A percentile compares a stretch with the other conserved stretches of the same genome.
These are phyloP conservation scores for Hyphochytrium catenoides DNA, from an alignment of 352 stramenopile species.

Conservation along the genomic window DNA sequence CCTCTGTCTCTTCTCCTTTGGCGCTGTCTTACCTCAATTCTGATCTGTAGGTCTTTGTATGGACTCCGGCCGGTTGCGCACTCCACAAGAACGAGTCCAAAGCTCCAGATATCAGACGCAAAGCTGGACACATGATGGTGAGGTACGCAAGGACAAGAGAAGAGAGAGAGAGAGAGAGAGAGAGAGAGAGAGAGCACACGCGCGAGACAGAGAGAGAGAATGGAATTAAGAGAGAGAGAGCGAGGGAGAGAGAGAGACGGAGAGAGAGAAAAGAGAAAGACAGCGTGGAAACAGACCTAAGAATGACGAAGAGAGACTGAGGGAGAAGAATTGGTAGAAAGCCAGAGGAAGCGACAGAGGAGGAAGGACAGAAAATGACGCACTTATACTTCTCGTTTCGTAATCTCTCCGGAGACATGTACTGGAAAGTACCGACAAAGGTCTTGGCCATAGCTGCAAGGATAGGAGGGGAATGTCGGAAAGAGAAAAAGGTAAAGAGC, in stretches of 20 bases:
- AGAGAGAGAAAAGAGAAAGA: too few species aligned
- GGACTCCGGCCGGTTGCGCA: slow-evolving; percentile 28
- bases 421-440: slow-evolving; percentile 12
- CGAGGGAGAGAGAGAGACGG: not conserved
- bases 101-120: slow-evolving; percentile 46
- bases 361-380: slow-evolving; percentile 1
- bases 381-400: slow-evolving; percentile 45
- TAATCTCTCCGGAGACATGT: slow-evolving; percentile 11
- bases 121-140: too few species aligned
- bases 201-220: not conserved
- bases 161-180: too few species aligned
- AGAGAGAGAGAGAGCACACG: too few species aligned
- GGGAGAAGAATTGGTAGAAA: not conserved
- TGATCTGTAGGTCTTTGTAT: slow-evolving; percentile 22
- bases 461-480: too few species aligned
- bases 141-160: too few species aligned
- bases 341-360: not conserved
- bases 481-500: too few species aligned
- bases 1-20: too few species aligned
- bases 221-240: slow-evolving; percentile 1
- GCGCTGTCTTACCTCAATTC: slow-evolving; percentile 42
- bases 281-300: too few species aligned
- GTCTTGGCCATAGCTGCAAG: slow-evolving; percentile 9
- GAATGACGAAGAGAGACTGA: too few species aligned
- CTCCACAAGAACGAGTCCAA: slow-evolving; percentile 41